Base-by-base conservation (phyloP, 306 rosid species). In the Vicia faba region DNA sequence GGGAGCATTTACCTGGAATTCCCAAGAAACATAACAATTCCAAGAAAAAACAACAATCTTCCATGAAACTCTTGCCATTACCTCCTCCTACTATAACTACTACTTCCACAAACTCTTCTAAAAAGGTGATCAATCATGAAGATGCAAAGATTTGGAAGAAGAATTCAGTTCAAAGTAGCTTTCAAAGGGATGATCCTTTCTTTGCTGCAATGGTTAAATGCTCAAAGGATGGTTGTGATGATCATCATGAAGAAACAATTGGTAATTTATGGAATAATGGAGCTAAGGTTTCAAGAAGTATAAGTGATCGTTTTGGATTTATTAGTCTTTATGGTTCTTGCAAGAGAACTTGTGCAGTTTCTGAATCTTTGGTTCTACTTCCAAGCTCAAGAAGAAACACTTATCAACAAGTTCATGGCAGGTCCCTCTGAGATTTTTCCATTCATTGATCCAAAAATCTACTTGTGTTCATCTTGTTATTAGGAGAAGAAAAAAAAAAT, bases 1-100 rank as follows among this genome's bases (percentile, higher is more conserved):
- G 99, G 99, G 99, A 93, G 46, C 89, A 86, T 41, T 65, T 84
- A 7, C 99, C 99, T 0, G 99, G 99, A 60, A 88, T 93, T 59
- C 97, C 99, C 45, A 93, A 93, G 84, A 82, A 88, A 51, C 91
- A 81, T 35, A 68, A 49, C 46, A 69, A 26, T 36, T 78, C 84
- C 61, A 80, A 68, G 26, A 79, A 82, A 45, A 72, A 63, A 11
- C 71, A 72, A 0, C 71, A 75, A 12, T 75, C 89, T 43, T 73
- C 91, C 26, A 66, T 78, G 55, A 64, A 68, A 38, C 78, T 83
- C 5, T 84, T 89, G 7, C 97, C 96, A 25, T 60, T 88, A 62
- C 91, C 95, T 8, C 91, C 90, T 43, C 87, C 95, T 20, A 77
- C 69, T 9, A 67, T 59, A 23, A 31, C 62, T 2, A 71, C 70